Evolutionary conservation across 495 filamentous ascomycete genomes (phyloP).

Genomic region (Aspergillus carlsbadensis): DNA sequence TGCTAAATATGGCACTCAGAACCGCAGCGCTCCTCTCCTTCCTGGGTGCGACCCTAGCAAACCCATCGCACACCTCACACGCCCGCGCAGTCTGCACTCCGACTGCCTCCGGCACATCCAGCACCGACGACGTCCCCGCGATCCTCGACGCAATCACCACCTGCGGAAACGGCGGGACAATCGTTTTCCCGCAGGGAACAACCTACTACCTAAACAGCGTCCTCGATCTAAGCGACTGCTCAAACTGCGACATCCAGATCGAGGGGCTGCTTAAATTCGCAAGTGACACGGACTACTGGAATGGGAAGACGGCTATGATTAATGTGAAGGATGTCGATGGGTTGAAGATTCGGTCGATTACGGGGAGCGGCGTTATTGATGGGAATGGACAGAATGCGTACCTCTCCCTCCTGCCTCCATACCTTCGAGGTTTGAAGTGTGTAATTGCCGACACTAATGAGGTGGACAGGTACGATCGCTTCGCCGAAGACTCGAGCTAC

Average conservation of each 20-base stretch:
- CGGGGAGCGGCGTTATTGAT: constrained; percentile 43
- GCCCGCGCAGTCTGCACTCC: constrained; percentile 34
- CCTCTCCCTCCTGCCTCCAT: not conserved
- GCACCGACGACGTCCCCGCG: constrained; percentile 38
- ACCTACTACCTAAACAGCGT: constrained; percentile 42
- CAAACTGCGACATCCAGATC: constrained; percentile 39
- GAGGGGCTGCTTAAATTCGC: constrained; percentile 41
- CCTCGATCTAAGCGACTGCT: constrained; percentile 38
- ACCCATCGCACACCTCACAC: not conserved
- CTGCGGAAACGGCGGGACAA: constrained; percentile 42
- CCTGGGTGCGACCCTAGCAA: not conserved
- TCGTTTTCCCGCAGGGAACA: constrained; percentile 38
- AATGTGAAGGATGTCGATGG: constrained; percentile 31
- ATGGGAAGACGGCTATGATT: constrained; percentile 39
- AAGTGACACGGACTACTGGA: constrained; percentile 37
- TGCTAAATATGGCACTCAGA: not conserved
- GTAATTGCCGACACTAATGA: no score
- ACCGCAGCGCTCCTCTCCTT: not conserved
- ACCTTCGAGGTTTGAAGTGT: no score
- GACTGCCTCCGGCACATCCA: constrained; percentile 24
- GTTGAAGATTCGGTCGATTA: constrained; percentile 34
- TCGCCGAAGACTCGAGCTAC: constrained; percentile 36
- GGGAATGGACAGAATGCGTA: constrained; percentile 41
- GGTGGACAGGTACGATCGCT: constrained; percentile 36
- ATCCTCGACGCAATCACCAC: constrained; percentile 35